Evolutionary conservation across 257 asterid species (phyloP).

Genomic region (Agastache rugosa): DNA sequence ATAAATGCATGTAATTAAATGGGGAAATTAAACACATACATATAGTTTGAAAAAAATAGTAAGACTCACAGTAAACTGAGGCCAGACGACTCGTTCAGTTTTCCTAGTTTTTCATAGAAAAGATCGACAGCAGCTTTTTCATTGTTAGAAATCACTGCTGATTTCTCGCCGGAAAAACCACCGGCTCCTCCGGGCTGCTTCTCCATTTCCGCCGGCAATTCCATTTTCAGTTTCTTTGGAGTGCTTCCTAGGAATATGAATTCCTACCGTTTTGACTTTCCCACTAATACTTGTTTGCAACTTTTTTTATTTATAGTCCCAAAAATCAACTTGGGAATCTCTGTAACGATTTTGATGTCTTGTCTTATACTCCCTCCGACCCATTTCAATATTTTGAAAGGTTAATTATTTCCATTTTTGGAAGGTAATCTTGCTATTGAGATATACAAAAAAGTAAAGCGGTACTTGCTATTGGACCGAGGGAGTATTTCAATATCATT

Average conservation of each 20-base stretch:
- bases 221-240: background rate
- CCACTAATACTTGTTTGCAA: conserved; percentile 29
- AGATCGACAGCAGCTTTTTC: conserved; percentile 38
- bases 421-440: too few species aligned
- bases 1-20: conserved; percentile 30
- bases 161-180: conserved; percentile 37
- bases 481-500: too few species aligned
- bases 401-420: too few species aligned
- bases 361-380: too few species aligned
- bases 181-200: conserved; percentile 33
- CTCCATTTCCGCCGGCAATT: conserved; percentile 35
- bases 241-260: background rate
- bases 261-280: conserved; percentile 29
- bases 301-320: background rate
- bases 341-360: too few species aligned
- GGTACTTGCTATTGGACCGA: too few species aligned
- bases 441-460: too few species aligned
- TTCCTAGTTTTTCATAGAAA: conserved; percentile 63
- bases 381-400: too few species aligned
- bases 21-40: background rate
- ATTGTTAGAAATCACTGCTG: background rate
- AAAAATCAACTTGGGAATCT: too few species aligned
- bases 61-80: conserved; percentile 66
- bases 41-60: background rate
- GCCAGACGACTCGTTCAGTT: conserved; percentile 69